Conservation (phyloP, 2,329 filamentous ascomycete species). For the Pestalotiopsis sp. region DNA sequence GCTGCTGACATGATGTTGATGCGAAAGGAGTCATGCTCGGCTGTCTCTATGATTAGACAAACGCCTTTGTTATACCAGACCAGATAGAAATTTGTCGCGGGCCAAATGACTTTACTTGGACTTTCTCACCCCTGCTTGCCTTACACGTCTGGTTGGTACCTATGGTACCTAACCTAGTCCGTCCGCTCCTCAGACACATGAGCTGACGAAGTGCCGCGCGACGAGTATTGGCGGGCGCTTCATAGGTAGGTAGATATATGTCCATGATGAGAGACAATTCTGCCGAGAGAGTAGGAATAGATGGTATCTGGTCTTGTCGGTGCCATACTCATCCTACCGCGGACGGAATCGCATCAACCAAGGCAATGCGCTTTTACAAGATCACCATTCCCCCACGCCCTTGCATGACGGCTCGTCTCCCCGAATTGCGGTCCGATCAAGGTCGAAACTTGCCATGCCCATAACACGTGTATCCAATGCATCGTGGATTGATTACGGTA, state of each 20-base stretch:
- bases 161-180: background rate
- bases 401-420: background rate
- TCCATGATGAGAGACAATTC: background rate
- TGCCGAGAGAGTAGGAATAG: background rate
- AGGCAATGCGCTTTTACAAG: background rate
- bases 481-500: background rate
- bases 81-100: background rate
- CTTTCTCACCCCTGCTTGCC: background rate
- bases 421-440: background rate
- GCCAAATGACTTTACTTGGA: background rate
- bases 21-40: background rate
- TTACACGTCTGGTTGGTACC: background rate
- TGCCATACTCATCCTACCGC: background rate
- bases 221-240: background rate
- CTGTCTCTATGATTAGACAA: background rate
- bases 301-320: background rate
- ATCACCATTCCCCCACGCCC: background rate
- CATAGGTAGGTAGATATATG: background rate
- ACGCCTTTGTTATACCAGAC: background rate
- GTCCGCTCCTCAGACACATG: background rate
- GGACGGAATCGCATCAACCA: background rate
- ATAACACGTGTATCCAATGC: constrained; percentile 1
- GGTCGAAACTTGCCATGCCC: background rate
- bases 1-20: background rate
- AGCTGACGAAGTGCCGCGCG: background rate